phyloP scores from a whole-genome alignment of 805 yeast genomes.

The Starmerella lactis-condensi region DNA sequence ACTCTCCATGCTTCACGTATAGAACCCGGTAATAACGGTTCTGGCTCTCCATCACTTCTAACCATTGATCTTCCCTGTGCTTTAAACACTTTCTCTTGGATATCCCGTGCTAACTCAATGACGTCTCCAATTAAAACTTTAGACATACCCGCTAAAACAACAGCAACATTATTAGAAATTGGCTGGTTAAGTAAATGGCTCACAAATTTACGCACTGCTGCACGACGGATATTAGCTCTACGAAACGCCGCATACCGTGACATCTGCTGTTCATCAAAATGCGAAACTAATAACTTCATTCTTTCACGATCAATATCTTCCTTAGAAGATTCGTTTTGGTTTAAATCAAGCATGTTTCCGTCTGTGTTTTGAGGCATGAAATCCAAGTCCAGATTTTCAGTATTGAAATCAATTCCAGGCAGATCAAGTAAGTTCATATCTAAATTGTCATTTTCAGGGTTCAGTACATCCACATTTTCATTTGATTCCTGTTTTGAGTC shows the following conservation, averaged over 20 bases:
- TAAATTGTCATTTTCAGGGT: too few relatives aligned
- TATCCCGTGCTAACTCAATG: slow-evolving; percentile 59
- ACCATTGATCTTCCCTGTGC: slow-evolving; percentile 11
- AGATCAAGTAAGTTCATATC: too few relatives aligned
- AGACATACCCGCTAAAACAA: slow-evolving; percentile 68
- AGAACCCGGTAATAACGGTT: slow-evolving; percentile 66
- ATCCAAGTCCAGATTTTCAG: too few relatives aligned
- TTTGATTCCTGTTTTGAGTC: too few relatives aligned
- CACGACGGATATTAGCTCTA: slow-evolving; percentile 53
- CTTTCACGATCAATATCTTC: slow-evolving; percentile 22
- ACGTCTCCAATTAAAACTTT: slow-evolving; percentile 82
- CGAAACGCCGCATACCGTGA: slow-evolving; percentile 72
- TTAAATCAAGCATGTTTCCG: too few relatives aligned
- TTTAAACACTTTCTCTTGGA: slow-evolving; percentile 43
- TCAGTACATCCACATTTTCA: too few relatives aligned
- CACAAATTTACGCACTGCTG: slow-evolving; percentile 64
- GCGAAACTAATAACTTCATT: slow-evolving; percentile 39
- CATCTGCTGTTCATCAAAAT: slow-evolving; percentile 67
- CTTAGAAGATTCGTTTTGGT: slow-evolving; percentile 2
- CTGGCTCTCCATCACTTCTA: slow-evolving; percentile 23
- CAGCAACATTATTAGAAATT: slow-evolving; percentile 60
- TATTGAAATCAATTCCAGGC: too few relatives aligned
- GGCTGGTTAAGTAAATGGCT: slow-evolving; percentile 62
- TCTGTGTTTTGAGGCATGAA: too few relatives aligned
- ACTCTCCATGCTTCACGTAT: slow-evolving; percentile 76